Evolutionary conservation across 306 rosid genomes (phyloP).

Genomic region (Medicago arabica): DNA sequence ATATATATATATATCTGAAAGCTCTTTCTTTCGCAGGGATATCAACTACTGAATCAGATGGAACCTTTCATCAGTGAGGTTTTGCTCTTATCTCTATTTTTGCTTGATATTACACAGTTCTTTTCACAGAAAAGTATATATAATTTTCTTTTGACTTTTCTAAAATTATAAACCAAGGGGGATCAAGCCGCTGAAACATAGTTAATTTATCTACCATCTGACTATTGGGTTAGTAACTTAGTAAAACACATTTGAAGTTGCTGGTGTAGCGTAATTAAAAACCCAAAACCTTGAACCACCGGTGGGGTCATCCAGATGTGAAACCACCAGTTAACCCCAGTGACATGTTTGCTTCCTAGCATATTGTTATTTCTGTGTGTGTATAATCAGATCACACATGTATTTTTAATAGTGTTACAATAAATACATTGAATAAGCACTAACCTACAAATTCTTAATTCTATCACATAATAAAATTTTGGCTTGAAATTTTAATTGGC

Average conservation of each 20-base stretch:
- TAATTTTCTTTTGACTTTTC: conserved; percentile 30
- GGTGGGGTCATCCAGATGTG: conserved; percentile 8
- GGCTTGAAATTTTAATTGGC: conserved; percentile 7
- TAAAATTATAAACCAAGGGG: conserved; percentile 29
- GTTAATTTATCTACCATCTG: conserved; percentile 17
- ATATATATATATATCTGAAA: conserved; percentile 17
- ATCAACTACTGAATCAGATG: conserved; percentile 57
- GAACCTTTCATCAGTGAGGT: conserved; percentile 65
- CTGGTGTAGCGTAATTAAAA: conserved; percentile 7
- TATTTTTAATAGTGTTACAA: no score
- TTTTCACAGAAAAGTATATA: conserved; percentile 23
- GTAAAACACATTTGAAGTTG: conserved; percentile 25
- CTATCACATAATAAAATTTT: neutral
- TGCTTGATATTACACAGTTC: conserved; percentile 28
- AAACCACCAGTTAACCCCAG: conserved; percentile 24
- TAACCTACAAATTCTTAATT: no score
- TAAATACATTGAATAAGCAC: no score
- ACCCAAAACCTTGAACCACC: conserved; percentile 28
- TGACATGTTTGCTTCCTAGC: conserved; percentile 21
- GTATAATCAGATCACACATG: no score
- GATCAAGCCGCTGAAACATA: conserved; percentile 23
- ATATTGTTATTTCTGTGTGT: no score
- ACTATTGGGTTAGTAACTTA: conserved; percentile 26
- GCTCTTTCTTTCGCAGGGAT: conserved; percentile 51
- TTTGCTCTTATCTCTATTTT: conserved; percentile 35